Evolutionary conservation across 345 rosid species (phyloP), one percentile per base, ranked within the genome.

Genomic region (Combretum micranthum): DNA sequence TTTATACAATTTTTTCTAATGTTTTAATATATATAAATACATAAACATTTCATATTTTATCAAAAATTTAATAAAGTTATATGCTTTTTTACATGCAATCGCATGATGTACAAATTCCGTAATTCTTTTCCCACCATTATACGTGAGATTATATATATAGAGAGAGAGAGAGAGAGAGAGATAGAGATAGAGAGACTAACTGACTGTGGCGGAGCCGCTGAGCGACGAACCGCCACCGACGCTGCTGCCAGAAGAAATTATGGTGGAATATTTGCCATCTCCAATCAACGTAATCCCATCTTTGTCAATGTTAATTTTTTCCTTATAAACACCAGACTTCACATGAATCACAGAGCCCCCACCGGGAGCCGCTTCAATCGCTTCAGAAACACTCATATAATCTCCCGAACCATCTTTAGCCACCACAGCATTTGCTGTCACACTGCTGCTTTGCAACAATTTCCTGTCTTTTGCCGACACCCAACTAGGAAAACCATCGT

Each of bases 371-470:
- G 90, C 85, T 0, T 50, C 50, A 4, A 90, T 77, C 10, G 97
- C 97, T 43, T 75, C 96, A 23, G 79, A 67, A 13, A 90, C 68
- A 0, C 89, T 85, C 15, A 10, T 22, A 55, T 80, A 90, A 64
- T 87, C 72, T 4, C 97, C 96, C 0, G 89, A 65, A n/a, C 94
- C 96, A 50, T 90, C 97, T 71, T 85, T 74, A 0, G 96, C 85
- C 4, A 90, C 97, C 55, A 87, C 76, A 3, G 77, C 81, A 52
- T 75, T 73, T 10, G 64, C 53, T 44, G 63, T 22, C 13, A 53
- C 55, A 11, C 18, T 8, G 12, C 18, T 8, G 44, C 26, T 4
- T 61, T 61, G 74, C 13, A 90, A 80, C 45, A 83, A 55, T 53
- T 62, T 82, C 22, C 97, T 57, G 13, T 76, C 77, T 63, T 71